Evolutionary conservation across 441 rosid species (phyloP).

Genomic region (Theobroma grandiflorum): DNA sequence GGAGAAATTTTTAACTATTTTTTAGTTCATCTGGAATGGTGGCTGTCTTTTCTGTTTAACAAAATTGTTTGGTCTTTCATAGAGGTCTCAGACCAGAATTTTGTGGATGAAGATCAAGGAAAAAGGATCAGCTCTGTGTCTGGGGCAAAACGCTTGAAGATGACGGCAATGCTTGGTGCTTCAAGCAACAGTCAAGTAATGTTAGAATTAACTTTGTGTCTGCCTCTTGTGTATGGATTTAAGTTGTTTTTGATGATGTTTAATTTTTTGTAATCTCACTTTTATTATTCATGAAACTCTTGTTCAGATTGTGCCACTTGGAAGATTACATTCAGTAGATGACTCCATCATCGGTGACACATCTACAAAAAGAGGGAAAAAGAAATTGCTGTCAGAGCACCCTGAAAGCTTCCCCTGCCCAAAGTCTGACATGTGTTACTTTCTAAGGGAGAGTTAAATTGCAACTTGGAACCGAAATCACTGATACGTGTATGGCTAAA

Average conservation of each 20-base stretch:
- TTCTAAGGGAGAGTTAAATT: conserved; percentile 34
- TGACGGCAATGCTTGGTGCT: conserved; percentile 30
- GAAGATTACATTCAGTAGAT: conserved; percentile 17
- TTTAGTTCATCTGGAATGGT: neutral
- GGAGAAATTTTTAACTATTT: neutral
- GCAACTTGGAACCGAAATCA: neutral
- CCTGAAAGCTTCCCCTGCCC: conserved; percentile 16
- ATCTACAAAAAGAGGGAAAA: conserved; percentile 32
- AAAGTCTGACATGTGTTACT: conserved; percentile 28
- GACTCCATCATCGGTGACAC: conserved; percentile 23
- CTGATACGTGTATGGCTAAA: neutral
- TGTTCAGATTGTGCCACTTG: conserved; percentile 34
- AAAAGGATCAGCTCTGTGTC: conserved; percentile 31
- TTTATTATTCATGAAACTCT: neutral
- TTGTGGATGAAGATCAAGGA: conserved; percentile 52
- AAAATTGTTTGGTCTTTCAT: conserved; percentile 24
- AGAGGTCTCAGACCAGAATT: conserved; percentile 90
- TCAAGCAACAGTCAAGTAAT: conserved; percentile 46
- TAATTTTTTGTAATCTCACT: neutral
- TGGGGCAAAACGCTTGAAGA: conserved; percentile 39
- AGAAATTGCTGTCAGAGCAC: conserved; percentile 27
- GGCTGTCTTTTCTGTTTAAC: conserved; percentile 5
- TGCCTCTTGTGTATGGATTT: neutral
- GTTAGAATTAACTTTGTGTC: neutral
- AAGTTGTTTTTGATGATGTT: neutral